Base-by-base conservation (phyloP, 139 green algal genomes). In the Nannochloris sp. region DNA sequence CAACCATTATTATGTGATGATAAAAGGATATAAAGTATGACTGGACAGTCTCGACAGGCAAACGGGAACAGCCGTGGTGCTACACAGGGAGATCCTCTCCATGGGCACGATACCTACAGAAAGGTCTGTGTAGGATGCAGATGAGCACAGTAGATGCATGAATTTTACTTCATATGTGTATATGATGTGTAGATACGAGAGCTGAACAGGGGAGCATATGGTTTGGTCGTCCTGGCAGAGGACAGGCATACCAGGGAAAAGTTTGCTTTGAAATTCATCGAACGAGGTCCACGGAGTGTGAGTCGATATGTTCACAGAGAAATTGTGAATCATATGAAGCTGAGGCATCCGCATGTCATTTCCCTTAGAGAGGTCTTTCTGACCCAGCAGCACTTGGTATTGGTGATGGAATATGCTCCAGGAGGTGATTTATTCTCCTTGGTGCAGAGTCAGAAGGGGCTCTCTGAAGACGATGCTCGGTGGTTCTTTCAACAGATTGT, bases 401-500 rank as follows among this genome's bases (percentile, higher is more conserved):
- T 94, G 23, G 81, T 83, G 11, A 95, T 94, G 87, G 87, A 94
- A 72, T 87, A 79, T 70, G 84, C 80, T 4, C 69, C 81, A 5
- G 84, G 87, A 5, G 87, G 83, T 4, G 82, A 94, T 63, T 49
- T 92, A 23, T 83, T 89, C 62, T 70, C 49, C 16, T 84, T 89
- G 36, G 89, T 97, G 20, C 86, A 87, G 57, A 74, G 80, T 1
- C 84, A 83, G 16, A 79, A 84, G 25, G 79, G 87, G 8, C 86
- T 99, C 29, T 84, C 84, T 23, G 93, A 99, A 77, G 80, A 85
- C 5, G 92, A 96, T 61, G 91, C 91, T 9, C 81, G 93, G 13
- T 99, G 89, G 87, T 98, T 98, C 74, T 98, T 98, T 75, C 93
- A 98, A 81, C 93, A 98, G 81, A 82, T 98, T 2, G 86, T 97